Base-by-base conservation (phyloP, 208 protist species). In the Crithidia thermophila region DNA sequence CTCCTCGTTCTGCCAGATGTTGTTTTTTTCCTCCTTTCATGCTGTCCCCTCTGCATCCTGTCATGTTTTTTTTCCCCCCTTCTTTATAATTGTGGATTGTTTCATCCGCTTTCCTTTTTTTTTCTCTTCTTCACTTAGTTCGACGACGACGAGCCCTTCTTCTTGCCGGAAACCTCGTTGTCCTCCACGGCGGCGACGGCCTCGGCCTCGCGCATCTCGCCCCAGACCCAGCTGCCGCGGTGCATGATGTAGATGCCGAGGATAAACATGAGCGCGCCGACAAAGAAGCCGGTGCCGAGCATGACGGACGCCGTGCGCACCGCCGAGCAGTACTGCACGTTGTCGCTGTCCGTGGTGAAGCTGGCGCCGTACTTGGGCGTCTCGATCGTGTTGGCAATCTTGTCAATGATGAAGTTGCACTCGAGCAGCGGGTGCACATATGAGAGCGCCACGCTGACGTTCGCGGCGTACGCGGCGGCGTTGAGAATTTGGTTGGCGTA, bases 381-480 rank as follows among this genome's bases (percentile, higher is more conserved):
- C 72, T 91, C 73, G 13, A 91, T 46, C 23, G 71, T 80, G 40
- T 63, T 80, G 46, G 75, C 55, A 16, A 85, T 9, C 45, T 81
- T 80, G 70, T 93, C 90, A 20, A 93, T 72, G 37, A 95, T 74
- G 74, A 90, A 95, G 72, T 91, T 84, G 63, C 86, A 93, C 46
- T 87, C 72, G 45, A 95, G 49, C 49, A 95, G 49, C 4, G 86
- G 85, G 43, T 64, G 42, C 42, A 88, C 82, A 30, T 82, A 81
- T 14, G 83, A 79, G 9, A 95, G 75, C 23, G 85, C 90, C 47
- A 75, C 76, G 52, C 74, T 85, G 47, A 67, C 79, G 61, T 93
- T 95, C 6, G 59, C 46, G 36, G 82, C 72, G 53, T 64, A 85
- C 13, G 45, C 11, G 2, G 71, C 51, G 0, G 68, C 67, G 8